A percentile compares a stretch with the other conserved stretches of the same genome.
phyloP scores from a whole-genome alignment of 345 rosid genomes.

The Lumnitzera littorea region DNA sequence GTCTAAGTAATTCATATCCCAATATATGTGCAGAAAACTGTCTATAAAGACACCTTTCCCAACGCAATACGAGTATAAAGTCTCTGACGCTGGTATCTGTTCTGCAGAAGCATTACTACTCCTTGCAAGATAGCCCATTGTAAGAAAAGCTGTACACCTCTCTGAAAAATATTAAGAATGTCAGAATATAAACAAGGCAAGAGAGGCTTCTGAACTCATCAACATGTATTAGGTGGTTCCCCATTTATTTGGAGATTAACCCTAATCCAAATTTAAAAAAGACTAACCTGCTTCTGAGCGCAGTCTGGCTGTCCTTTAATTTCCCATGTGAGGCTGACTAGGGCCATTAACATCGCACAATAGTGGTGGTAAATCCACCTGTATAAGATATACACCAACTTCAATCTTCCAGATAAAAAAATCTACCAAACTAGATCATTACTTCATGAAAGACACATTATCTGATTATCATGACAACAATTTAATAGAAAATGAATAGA shows the following conservation, averaged over 20 bases:
- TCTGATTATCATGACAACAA: too few relatives aligned
- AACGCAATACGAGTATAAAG: slow-evolving; percentile 96
- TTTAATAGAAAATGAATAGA: too few relatives aligned
- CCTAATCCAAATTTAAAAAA: background rate
- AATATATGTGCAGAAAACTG: too few relatives aligned
- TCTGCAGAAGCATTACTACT: slow-evolving; percentile 96
- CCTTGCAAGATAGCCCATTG: slow-evolving; percentile 99
- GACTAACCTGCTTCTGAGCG: slow-evolving; percentile 78
- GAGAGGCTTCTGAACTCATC: background rate
- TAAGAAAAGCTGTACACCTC: slow-evolving; percentile 95
- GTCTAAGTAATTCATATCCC: too few relatives aligned
- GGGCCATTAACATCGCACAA: slow-evolving; percentile 91
- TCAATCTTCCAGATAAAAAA: background rate
- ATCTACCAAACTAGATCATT: background rate
- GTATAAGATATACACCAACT: slow-evolving; percentile 12
- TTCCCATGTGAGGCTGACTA: slow-evolving; percentile 99
- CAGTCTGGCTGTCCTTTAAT: slow-evolving; percentile 97
- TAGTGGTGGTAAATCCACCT: slow-evolving; percentile 99
- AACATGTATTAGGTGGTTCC: too few relatives aligned
- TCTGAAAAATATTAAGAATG: slow-evolving; percentile 36
- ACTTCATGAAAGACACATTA: too few relatives aligned
- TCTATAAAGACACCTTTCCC: slow-evolving; percentile 62
- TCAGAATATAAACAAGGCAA: too few relatives aligned
- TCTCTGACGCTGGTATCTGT: slow-evolving; percentile 98
- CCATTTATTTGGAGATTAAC: too few relatives aligned